Evolutionary conservation across 805 yeast species (phyloP), one percentile per base, ranked within the genome.

Genomic region (Saccharomycopsis amapae): DNA sequence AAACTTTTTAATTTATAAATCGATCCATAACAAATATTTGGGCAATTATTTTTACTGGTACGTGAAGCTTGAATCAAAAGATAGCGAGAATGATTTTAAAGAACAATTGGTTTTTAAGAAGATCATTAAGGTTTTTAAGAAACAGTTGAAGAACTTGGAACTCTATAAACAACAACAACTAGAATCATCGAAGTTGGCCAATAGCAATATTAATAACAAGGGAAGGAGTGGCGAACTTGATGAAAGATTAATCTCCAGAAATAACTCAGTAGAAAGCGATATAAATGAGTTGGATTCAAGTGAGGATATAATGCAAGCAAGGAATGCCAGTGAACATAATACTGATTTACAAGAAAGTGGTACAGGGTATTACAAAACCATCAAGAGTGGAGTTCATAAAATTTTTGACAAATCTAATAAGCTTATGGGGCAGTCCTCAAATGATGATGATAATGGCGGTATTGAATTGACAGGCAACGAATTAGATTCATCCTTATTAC

Each of bases 11-110:
- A 80, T 89, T 35, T 78, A 78, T 23, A 70, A 90, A 38, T 79
- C 95, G 0, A 67, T 80, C 1, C 66, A 73, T 17, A 84, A 82
- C 58, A 73, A 75, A 18, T 67, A 74, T 17, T 66, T 94, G 34
- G 93, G 95, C 0, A 88, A 81, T 58, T 86, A 75, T 58, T 78
- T 94, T 50, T 89, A 86, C 61, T 93, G 98, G 97, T 86, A 82
- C 58, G 73, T 93, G 42, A 81, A 80, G 53, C 95, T 94, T 1
- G 97, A 90, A 57, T 75, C 82, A 25, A 86, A 82, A 56, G 96
- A 85, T 47, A 75, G 72, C 35, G 73, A 72, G 2, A 59, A 61
- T 23, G 58, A 62, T 28, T 36, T 44, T 13, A 49, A 48, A 19
- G 36, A 7, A 18, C 49, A 48, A 28, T 22, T 48, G 12, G 65